A percentile compares a stretch with the other conserved stretches of the same genome.
Conservation (phyloP, 305 asterid genomes). For the Fraxinus floribunda region DNA sequence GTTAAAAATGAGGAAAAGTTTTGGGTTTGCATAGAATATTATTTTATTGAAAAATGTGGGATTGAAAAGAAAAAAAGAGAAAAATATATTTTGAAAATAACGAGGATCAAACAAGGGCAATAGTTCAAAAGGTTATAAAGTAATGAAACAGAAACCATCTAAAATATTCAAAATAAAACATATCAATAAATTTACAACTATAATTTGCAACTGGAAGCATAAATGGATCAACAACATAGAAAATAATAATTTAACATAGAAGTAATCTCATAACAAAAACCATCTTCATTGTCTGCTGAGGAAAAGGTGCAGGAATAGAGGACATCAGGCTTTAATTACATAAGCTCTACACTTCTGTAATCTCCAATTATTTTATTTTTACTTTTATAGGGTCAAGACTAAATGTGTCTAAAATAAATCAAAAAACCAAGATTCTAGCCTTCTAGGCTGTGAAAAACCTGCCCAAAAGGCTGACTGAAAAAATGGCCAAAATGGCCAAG, state of each 20-base stretch:
- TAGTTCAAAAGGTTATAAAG: background rate
- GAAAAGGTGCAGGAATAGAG: background rate
- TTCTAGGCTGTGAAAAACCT: background rate
- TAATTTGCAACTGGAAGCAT: background rate
- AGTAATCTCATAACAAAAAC: background rate
- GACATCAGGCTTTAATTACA: background rate
- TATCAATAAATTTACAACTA: background rate
- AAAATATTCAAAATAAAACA: background rate
- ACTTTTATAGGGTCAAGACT: background rate
- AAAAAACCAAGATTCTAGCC: background rate
- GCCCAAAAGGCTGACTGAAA: background rate
- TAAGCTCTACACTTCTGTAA: background rate
- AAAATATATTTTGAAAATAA: too few species aligned
- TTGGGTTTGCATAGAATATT: too few species aligned
- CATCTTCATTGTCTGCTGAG: background rate
- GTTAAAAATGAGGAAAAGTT: too few species aligned
- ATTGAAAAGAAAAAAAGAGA: too few species aligned
- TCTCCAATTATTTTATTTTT: background rate
- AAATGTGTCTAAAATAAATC: background rate
- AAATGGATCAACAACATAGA: background rate
- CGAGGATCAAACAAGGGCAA: too few species aligned
- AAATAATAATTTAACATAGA: background rate
- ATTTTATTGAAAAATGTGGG: too few species aligned
- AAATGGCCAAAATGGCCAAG: background rate
- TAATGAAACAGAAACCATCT: background rate